Percentiles rank a stretch among this genome's conserved stretches.
phyloP scores from a whole-genome alignment of 768 basidiomycete species.

The Polyporus arcularius region DNA sequence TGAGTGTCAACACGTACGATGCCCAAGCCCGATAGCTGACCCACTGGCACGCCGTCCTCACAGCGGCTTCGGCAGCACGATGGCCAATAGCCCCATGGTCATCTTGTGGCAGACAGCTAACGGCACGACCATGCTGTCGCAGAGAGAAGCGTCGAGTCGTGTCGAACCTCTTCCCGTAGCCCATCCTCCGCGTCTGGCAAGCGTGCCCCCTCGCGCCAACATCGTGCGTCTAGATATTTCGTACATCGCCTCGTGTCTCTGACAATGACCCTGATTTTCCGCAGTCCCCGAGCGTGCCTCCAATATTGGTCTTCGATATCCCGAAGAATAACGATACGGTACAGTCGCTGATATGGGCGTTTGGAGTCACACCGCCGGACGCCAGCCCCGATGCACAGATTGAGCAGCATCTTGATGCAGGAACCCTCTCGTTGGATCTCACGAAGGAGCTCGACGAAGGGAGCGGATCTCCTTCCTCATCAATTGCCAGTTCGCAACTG shows the following conservation, averaged over 20 bases:
- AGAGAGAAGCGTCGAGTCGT: slow-evolving; percentile 51
- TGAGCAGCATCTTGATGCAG: slow-evolving; percentile 38
- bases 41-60: slow-evolving; percentile 4
- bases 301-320: slow-evolving; percentile 35
- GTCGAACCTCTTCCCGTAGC: slow-evolving; percentile 46
- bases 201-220: slow-evolving; percentile 30
- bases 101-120: slow-evolving; percentile 55
- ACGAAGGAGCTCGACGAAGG: slow-evolving; percentile 26
- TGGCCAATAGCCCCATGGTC: slow-evolving; percentile 57
- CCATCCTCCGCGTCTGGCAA: slow-evolving; percentile 49
- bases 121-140: slow-evolving; percentile 57
- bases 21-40: not conserved
- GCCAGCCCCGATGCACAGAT: slow-evolving; percentile 34
- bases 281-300: slow-evolving; percentile 22
- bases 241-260: not conserved
- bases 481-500: slow-evolving; percentile 4
- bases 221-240: slow-evolving; percentile 25
- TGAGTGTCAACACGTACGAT: slow-evolving; percentile 26
- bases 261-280: slow-evolving; percentile 3
- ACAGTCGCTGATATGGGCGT: slow-evolving; percentile 42
- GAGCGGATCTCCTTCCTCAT: slow-evolving; percentile 8
- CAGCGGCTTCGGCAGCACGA: slow-evolving; percentile 49
- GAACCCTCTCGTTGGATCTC: slow-evolving; percentile 36
- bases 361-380: slow-evolving; percentile 32
- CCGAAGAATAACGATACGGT: slow-evolving; percentile 31